Base-by-base conservation (phyloP, 164 flowering plant genomes). In the Nelumbo lutea region DNA sequence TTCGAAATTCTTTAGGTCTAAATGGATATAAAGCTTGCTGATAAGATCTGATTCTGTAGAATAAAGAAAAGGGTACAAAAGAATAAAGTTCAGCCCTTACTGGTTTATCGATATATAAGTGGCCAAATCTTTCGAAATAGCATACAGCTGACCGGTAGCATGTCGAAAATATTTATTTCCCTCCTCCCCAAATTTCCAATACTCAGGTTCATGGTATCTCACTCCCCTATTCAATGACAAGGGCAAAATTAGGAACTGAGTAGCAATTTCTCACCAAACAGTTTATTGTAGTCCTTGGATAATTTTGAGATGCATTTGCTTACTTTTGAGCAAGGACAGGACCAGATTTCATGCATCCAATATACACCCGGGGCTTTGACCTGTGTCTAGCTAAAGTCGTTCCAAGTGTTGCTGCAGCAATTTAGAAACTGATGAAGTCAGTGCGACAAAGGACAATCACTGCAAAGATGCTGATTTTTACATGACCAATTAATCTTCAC, bases 311-410 rank as follows among this genome's bases (percentile, higher is more conserved):
- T 39, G 6, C 39, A n/a, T 6, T 11, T 55, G 64, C 90, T 83
- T 85, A 94, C 97, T 88, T 94, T 65, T 83, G 93, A 72, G 97
- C 90, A 38, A 94, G 93, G 59, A 94, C 97, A 2, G 97, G 97
- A 47, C 97, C 98, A 65, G 98, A 94, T 79, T 91, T 91, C 97
- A 94, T 94, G 85, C 98, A 91, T 72, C 98, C 98, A 67, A 94
- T 87, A 66, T 93, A 93, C 55, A 93, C 87, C 67, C 94, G 81
- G 40, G 93, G 82, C 68, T 84, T 93, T 50, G 88, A 74, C 15
- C 91, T 81, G 68, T 93, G 90, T 73, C 89, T 81, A 39, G 82
- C 88, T 66, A 94, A 74, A 38, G 90, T 91, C 70, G 85, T 78
- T 76, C 90, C 97, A 65, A 94, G 88, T 15, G 98, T 87, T 68